A percentile compares a stretch with the other conserved stretches of the same genome.
phyloP scores from a whole-genome alignment of 345 rosid genomes.

The Murraya koenigii region DNA sequence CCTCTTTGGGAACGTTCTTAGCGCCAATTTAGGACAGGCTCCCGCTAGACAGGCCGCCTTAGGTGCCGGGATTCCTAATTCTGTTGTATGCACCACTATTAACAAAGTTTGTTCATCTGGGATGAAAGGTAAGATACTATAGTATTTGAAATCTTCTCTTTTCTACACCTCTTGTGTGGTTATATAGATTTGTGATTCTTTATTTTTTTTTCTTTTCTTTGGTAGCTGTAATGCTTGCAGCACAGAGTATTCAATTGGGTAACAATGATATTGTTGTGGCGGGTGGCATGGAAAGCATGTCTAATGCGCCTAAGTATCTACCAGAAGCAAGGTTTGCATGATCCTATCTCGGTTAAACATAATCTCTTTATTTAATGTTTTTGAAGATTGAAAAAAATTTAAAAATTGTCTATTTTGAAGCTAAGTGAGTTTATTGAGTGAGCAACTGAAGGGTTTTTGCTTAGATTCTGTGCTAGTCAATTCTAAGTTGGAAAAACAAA shows the following conservation, averaged over 20 bases:
- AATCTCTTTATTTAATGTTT: background rate
- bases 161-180: background rate
- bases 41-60: constrained; percentile 98
- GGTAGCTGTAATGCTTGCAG: constrained; percentile 84
- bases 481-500: background rate
- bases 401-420: background rate
- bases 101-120: constrained; percentile 96
- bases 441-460: constrained; percentile 3
- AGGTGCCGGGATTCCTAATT: constrained; percentile 88
- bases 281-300: constrained; percentile 99
- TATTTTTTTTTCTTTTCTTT: constrained; percentile 1
- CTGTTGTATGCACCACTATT: constrained; percentile 83
- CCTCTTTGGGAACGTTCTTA: constrained; percentile 88
- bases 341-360: background rate
- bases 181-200: background rate
- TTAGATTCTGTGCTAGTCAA: background rate
- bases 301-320: constrained; percentile 87
- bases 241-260: constrained; percentile 79
- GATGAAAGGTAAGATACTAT: constrained; percentile 65
- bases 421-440: background rate
- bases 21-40: constrained; percentile 96
- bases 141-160: background rate
- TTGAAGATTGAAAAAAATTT: background rate
- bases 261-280: constrained; percentile 83
- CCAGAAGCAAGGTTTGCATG: constrained; percentile 70